Base-by-base conservation (phyloP, 768 basidiomycete genomes). In the Suillus luteus region DNA sequence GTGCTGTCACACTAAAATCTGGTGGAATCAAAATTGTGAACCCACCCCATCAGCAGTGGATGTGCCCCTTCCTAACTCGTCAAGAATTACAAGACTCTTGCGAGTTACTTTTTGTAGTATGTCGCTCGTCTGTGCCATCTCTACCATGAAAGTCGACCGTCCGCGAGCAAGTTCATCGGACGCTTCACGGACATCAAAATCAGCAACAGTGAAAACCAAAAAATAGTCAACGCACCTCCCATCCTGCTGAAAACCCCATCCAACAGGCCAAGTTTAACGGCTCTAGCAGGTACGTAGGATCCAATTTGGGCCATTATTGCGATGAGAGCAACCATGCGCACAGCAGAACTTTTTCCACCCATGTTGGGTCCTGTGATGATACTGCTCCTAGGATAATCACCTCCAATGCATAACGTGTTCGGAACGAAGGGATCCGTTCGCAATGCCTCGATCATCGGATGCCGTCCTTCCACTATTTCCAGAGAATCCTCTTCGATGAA, bases 121-220 rank as follows among this genome's bases (percentile, higher is more conserved):
- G 69, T 97, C 93, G 69, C 88, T 90, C 0, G 96, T 97, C 73
- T 98, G 95, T 6, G 90, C 83, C 82, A 99, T 89, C 76, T 99
- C 96, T 3, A 98, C 93, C 96, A 97, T 97, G 74, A 98, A 97
- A 0, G 92, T 99, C 0, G 95, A 96, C 9, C 93, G 86, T 0
- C 95, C 95, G 44, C 90, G 83, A 7, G 87, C 85, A 31, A 98
- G 76, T 67, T 97, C 94, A 72, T 99, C 96, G 11, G 87, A 90
- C 0, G 96, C 96, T 90, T 63, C 14, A 24, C 33, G 49, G 61
- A 49, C 9, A 10, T 43, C 67, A 46, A 67, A 58, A 41, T 27
- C 27, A 58, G 17, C 17, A 55, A 58, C 41, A 55, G n/a, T 49
- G 37, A 57, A 59, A 40, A 52, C 48, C 51, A 63, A 46, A 55